Evolutionary conservation across 148 eudicot genomes (phyloP).

Genomic region (Rhododendron ferrugineum): DNA sequence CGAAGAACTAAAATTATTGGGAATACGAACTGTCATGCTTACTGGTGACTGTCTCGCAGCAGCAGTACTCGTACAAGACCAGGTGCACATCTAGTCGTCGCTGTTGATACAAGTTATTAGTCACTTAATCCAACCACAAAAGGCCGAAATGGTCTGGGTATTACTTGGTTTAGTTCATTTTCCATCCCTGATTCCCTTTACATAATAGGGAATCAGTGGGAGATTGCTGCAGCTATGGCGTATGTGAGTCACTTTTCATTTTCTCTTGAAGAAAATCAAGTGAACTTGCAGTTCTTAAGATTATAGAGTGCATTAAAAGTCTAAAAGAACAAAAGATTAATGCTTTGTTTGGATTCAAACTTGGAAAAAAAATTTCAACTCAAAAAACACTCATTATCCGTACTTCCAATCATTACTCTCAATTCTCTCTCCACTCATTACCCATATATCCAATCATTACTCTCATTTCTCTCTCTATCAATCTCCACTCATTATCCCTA

Average conservation of each 20-base stretch:
- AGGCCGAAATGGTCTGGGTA: neutral
- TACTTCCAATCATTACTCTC: too few relatives aligned
- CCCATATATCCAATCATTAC: too few relatives aligned
- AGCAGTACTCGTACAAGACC: constrained; percentile 32
- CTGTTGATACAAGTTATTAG: neutral
- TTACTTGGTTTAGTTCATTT: neutral
- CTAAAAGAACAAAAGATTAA: neutral
- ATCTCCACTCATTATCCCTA: too few relatives aligned
- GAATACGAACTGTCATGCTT: constrained; percentile 37
- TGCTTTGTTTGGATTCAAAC: neutral
- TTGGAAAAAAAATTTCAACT: too few relatives aligned
- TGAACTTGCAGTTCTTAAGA: neutral
- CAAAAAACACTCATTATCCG: too few relatives aligned
- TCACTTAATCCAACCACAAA: neutral
- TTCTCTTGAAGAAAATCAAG: neutral
- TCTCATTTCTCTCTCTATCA: too few relatives aligned
- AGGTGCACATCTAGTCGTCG: constrained; percentile 16
- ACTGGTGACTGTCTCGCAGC: constrained; percentile 35
- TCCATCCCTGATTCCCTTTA: neutral
- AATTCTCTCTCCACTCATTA: too few relatives aligned
- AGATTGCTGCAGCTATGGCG: neutral
- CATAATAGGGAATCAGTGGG: neutral
- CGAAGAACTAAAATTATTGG: constrained; percentile 24
- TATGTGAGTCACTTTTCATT: neutral
- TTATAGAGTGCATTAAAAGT: neutral